Conservation (phyloP, 495 filamentous ascomycete species). For the Penicillium diatomitis region DNA sequence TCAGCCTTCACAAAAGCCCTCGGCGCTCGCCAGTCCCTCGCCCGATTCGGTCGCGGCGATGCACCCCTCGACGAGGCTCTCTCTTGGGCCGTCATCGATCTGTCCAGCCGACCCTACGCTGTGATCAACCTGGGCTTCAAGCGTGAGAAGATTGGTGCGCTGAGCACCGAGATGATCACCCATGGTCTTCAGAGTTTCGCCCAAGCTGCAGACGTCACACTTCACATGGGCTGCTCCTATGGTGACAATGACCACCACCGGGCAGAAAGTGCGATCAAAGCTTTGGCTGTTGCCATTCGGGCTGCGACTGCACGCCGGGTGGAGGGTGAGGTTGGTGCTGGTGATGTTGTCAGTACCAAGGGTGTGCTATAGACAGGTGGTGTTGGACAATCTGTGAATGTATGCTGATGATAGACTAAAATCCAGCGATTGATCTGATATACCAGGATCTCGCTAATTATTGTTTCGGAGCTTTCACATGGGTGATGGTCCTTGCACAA, state of each 20-base stretch:
- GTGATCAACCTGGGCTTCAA: constrained; percentile 72
- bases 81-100: constrained; percentile 85
- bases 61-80: constrained; percentile 92
- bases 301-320: constrained; percentile 61
- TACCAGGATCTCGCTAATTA: not conserved
- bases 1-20: constrained; percentile 72
- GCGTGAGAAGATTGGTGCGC: constrained; percentile 85
- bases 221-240: constrained; percentile 83
- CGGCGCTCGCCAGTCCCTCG: constrained; percentile 64
- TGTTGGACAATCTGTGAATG: not conserved
- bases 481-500: too few relatives aligned
- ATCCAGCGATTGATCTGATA: constrained; percentile 5
- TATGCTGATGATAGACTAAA: constrained; percentile 1
- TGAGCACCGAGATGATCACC: constrained; percentile 94
- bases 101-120: constrained; percentile 80
- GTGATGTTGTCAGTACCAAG: constrained; percentile 92
- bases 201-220: constrained; percentile 76
- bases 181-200: constrained; percentile 93
- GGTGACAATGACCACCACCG: constrained; percentile 94
- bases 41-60: constrained; percentile 84
- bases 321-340: constrained; percentile 67
- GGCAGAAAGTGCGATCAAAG: constrained; percentile 97
- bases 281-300: constrained; percentile 74
- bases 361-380: constrained; percentile 51
- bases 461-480: not conserved